These are phyloP conservation scores for Coemansia umbellata DNA, from an alignment of 192 early-diverging fungal species.

Conservation along the genomic window DNA sequence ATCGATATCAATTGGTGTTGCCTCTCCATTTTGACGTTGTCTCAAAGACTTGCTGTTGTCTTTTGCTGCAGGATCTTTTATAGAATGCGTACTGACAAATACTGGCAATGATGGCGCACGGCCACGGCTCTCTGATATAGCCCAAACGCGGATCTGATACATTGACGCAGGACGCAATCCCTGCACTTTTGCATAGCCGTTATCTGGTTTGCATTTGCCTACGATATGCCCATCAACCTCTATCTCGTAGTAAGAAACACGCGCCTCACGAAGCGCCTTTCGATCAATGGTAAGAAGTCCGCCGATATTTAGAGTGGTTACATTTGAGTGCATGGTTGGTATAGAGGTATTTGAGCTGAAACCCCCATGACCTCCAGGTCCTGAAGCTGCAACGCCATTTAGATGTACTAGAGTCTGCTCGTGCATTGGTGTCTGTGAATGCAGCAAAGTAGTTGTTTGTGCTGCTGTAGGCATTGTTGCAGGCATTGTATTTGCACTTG, in stretches of 20 bases:
- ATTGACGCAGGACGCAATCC: slow-evolving; percentile 20
- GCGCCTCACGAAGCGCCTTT: slow-evolving; percentile 17
- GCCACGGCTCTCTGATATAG: slow-evolving; percentile 34
- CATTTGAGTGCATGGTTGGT: too few species aligned
- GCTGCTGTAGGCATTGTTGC: neutral
- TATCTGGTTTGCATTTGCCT: slow-evolving; percentile 4
- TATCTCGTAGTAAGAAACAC: slow-evolving; percentile 20
- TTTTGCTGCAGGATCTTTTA: neutral
- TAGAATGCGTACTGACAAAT: slow-evolving; percentile 30
- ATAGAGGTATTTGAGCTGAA: neutral
- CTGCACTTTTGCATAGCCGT: slow-evolving; percentile 6
- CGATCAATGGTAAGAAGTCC: slow-evolving; percentile 12
- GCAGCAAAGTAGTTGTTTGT: neutral
- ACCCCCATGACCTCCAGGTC: neutral
- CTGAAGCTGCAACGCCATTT: neutral
- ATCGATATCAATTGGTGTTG: slow-evolving; percentile 6
- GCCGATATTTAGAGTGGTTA: neutral
- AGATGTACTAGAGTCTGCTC: neutral
- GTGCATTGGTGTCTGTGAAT: neutral
- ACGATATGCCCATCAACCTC: slow-evolving; percentile 43
- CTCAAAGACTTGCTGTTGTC: neutral
- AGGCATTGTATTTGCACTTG: too few species aligned
- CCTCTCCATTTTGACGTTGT: neutral
- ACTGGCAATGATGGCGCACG: slow-evolving; percentile 32
- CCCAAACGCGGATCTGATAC: slow-evolving; percentile 42